Percentiles rank a stretch among this genome's conserved stretches.
Conservation (phyloP, 495 filamentous ascomycete genomes). For the Neurospora pannonica region DNA sequence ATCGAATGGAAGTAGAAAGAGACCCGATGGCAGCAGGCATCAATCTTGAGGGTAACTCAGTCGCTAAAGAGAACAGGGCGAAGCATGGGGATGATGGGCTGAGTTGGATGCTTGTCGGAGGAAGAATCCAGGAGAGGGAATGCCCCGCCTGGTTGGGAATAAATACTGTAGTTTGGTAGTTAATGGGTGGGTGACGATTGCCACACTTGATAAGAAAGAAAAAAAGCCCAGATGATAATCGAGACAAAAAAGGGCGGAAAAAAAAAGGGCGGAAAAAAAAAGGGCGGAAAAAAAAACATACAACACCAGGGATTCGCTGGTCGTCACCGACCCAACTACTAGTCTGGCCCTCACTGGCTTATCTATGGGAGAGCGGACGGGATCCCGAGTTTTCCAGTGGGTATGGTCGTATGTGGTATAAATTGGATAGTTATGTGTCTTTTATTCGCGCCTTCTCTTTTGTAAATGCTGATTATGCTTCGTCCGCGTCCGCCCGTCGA, state of each 20-base stretch:
- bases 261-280: conserved; percentile 6
- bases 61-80: neutral
- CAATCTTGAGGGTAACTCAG: neutral
- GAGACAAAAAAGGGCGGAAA: neutral
- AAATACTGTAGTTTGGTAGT: neutral
- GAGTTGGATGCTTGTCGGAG: neutral
- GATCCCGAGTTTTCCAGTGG: conserved; percentile 36
- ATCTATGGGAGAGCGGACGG: conserved; percentile 43
- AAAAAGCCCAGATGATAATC: neutral
- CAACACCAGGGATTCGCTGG: conserved; percentile 20
- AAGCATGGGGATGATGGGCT: neutral
- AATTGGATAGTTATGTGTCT: neutral
- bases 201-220: neutral
- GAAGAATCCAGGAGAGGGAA: neutral
- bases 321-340: conserved; percentile 44
- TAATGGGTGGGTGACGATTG: neutral
- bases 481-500: neutral
- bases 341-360: conserved; percentile 23
- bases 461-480: neutral
- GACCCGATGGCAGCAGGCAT: neutral
- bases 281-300: conserved; percentile 8
- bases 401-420: conserved; percentile 35
- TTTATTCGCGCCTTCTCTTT: neutral
- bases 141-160: neutral
- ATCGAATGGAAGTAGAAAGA: neutral